A percentile compares a stretch with the other conserved stretches of the same genome.
Conservation (phyloP, 2,329 filamentous ascomycete genomes). For the Atkinsonella texensis region DNA sequence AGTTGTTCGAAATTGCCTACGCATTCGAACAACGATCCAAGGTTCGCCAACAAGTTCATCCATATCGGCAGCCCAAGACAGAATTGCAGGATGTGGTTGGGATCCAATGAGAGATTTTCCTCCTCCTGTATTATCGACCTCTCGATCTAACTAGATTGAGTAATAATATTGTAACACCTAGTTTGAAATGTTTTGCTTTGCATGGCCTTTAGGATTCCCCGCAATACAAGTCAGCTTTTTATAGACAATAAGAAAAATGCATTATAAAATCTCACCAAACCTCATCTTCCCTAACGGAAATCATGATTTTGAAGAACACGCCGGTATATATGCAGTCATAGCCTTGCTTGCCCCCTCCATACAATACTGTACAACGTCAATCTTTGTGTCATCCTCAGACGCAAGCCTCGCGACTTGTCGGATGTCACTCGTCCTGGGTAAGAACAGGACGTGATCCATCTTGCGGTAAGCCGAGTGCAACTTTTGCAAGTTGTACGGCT, state of each 20-base stretch:
- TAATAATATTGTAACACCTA: not conserved
- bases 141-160: not conserved
- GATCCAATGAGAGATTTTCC: not conserved
- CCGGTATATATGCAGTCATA: slow-evolving; percentile 50
- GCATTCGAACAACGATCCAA: slow-evolving; percentile 51
- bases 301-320: slow-evolving; percentile 2
- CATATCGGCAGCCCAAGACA: slow-evolving; percentile 19
- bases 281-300: not conserved
- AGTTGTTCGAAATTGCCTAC: slow-evolving; percentile 52
- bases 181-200: not conserved
- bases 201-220: not conserved
- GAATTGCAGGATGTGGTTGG: slow-evolving; percentile 18
- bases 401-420: slow-evolving; percentile 58
- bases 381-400: slow-evolving; percentile 35
- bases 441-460: slow-evolving; percentile 59
- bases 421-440: slow-evolving; percentile 77
- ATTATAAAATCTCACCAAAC: not conserved
- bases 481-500: slow-evolving; percentile 63
- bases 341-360: slow-evolving; percentile 83
- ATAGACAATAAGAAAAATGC: not conserved
- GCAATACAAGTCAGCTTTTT: not conserved
- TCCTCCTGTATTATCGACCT: not conserved
- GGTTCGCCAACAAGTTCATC: slow-evolving; percentile 15
- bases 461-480: slow-evolving; percentile 50
- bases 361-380: slow-evolving; percentile 80